These are phyloP conservation scores for Chlorella sp. DNA, from an alignment of 139 green algal genomes.

Conservation along the genomic window DNA sequence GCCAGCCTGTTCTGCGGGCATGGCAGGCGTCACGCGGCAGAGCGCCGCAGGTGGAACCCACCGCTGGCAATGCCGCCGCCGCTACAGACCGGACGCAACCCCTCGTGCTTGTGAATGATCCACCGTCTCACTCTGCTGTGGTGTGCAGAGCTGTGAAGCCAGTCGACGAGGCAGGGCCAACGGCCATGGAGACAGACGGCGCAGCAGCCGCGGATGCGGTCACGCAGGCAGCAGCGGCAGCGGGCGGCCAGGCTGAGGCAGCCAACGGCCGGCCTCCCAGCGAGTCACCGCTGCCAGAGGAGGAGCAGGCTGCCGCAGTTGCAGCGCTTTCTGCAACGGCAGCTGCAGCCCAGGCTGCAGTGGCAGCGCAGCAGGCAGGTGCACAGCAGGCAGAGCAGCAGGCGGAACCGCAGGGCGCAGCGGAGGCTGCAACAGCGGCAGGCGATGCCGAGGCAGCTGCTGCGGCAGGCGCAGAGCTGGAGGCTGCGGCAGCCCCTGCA, in stretches of 20 bases:
- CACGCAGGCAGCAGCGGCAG: not conserved
- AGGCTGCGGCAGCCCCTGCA: not conserved
- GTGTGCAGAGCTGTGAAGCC: too few relatives aligned
- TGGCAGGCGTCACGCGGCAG: too few relatives aligned
- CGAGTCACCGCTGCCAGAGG: slow-evolving; percentile 10
- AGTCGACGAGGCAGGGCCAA: too few relatives aligned
- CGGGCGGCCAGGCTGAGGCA: not conserved
- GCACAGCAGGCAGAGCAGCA: not conserved
- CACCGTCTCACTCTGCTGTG: too few relatives aligned
- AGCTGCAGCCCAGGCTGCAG: not conserved
- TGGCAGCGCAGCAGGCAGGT: not conserved
- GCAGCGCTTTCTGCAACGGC: not conserved
- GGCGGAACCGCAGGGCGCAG: not conserved
- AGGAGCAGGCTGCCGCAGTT: not conserved
- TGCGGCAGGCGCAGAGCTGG: not conserved
- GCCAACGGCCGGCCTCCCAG: not conserved
- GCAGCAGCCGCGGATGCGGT: not conserved
- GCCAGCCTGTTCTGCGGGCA: too few relatives aligned
- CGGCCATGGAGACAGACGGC: not conserved
- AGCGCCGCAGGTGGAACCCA: too few relatives aligned
- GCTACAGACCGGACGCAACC: too few relatives aligned
- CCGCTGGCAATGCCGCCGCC: too few relatives aligned
- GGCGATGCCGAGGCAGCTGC: not conserved
- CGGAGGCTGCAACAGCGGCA: not conserved
- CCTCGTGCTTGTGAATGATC: too few relatives aligned